Percentiles rank a stretch among this genome's conserved stretches.
Evolutionary conservation across 2,329 filamentous ascomycete genomes (phyloP).

Genomic region (Amauroascus niger): DNA sequence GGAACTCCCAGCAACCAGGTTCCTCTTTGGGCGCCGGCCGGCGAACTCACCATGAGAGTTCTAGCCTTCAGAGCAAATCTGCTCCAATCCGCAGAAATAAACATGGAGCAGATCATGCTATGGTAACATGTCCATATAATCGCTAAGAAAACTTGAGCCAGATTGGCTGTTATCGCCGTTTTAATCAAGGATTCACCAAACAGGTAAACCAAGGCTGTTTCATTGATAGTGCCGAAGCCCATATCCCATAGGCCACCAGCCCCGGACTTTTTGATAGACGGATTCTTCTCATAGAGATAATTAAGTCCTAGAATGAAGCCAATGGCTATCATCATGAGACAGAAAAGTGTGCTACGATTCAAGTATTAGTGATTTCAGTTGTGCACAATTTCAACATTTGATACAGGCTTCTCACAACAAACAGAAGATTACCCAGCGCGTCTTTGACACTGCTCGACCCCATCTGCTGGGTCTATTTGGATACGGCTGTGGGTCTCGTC

Average conservation of each 20-base stretch:
- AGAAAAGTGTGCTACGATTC: not conserved
- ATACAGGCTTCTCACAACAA: not conserved
- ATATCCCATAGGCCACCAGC: not conserved
- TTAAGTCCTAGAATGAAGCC: not conserved
- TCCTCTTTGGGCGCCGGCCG: not conserved
- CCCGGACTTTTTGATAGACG: not conserved
- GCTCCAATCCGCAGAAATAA: not conserved
- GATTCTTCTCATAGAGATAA: not conserved
- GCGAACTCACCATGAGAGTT: not conserved
- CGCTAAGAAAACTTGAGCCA: not conserved
- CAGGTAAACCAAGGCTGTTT: not conserved
- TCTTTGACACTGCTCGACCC: not conserved
- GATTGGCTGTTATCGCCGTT: not conserved
- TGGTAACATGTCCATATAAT: not conserved
- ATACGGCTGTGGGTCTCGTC: not conserved
- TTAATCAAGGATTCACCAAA: not conserved
- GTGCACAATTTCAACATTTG: not conserved
- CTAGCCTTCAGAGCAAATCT: not conserved
- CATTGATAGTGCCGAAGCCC: not conserved
- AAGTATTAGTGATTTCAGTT: not conserved
- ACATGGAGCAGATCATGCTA: not conserved
- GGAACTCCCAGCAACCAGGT: not conserved
- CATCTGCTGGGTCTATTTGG: not conserved
- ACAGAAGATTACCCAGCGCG: not conserved
- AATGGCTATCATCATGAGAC: not conserved